These are phyloP conservation scores for Euphrasia confusa DNA, from an alignment of 257 asterid genomes.

Conservation along the genomic window DNA sequence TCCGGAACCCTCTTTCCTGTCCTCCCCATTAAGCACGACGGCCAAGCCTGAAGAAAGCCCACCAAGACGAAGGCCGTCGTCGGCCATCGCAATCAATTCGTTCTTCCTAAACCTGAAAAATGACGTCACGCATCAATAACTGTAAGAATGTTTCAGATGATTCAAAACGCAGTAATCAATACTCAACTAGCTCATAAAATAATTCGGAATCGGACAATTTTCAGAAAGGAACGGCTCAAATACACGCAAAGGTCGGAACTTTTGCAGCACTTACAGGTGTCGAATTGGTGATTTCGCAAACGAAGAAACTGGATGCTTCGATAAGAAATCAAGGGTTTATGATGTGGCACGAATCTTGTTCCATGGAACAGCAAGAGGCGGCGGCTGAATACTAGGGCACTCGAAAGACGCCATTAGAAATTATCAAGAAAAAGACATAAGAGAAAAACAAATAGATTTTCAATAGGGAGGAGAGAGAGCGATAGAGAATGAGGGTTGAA, in stretches of 20 bases:
- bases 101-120: conserved; percentile 34
- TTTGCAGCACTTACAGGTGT: conserved; percentile 37
- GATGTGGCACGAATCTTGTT: conserved; percentile 20
- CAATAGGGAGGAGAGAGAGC: too few relatives aligned
- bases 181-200: conserved; percentile 5
- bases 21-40: conserved; percentile 61
- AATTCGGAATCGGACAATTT: conserved; percentile 8
- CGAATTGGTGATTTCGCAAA: conserved; percentile 18
- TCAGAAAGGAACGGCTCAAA: neutral
- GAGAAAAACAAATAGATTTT: neutral
- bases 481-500: too few relatives aligned
- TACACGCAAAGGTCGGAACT: conserved; percentile 8
- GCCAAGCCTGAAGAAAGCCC: conserved; percentile 91
- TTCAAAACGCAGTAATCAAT: neutral
- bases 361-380: conserved; percentile 43
- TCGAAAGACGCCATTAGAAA: conserved; percentile 42
- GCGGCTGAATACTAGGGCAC: conserved; percentile 39
- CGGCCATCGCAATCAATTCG: conserved; percentile 60
- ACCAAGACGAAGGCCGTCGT: conserved; percentile 65
- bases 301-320: neutral
- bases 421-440: conserved; percentile 26
- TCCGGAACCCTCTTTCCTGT: conserved; percentile 57
- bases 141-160: neutral
- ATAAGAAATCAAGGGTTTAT: conserved; percentile 4
- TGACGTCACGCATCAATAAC: conserved; percentile 9